These are phyloP conservation scores for Fusarium odoratissimum DNA, from an alignment of 2,329 filamentous ascomycete genomes.

Conservation along the genomic window DNA sequence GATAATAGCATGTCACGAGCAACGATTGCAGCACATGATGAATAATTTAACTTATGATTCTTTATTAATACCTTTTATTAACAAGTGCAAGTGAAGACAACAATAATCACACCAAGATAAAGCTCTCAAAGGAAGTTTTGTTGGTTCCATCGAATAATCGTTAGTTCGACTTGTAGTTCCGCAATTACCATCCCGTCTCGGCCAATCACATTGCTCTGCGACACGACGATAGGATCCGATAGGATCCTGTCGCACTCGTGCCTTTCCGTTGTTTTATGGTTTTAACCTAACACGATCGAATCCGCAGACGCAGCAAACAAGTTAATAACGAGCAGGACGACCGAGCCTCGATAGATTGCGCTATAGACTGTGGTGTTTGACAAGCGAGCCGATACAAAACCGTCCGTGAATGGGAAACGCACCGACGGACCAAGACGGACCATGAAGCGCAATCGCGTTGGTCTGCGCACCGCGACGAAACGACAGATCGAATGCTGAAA, in stretches of 20 bases:
- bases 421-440: constrained; percentile 19
- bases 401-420: constrained; percentile 18
- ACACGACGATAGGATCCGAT: constrained; percentile 38
- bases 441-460: constrained; percentile 46
- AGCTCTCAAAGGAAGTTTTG: background rate
- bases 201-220: constrained; percentile 40
- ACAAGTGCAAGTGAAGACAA: background rate
- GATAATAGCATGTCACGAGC: constrained; percentile 39
- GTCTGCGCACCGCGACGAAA: constrained; percentile 46
- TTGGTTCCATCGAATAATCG: constrained; percentile 4
- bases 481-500: constrained; percentile 38
- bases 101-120: background rate
- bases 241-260: constrained; percentile 42
- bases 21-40: constrained; percentile 23
- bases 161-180: constrained; percentile 31
- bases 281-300: constrained; percentile 28
- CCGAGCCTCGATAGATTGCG: background rate
- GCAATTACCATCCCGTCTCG: constrained; percentile 11
- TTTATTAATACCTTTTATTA: background rate
- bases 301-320: constrained; percentile 14
- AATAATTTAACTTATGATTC: constrained; percentile 14
- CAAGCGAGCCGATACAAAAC: constrained; percentile 1
- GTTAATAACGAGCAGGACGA: constrained; percentile 1
- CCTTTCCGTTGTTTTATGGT: constrained; percentile 36
- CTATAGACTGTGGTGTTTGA: background rate